Conservation (phyloP, 345 rosid genomes). For the Odontarrhena argentea region DNA sequence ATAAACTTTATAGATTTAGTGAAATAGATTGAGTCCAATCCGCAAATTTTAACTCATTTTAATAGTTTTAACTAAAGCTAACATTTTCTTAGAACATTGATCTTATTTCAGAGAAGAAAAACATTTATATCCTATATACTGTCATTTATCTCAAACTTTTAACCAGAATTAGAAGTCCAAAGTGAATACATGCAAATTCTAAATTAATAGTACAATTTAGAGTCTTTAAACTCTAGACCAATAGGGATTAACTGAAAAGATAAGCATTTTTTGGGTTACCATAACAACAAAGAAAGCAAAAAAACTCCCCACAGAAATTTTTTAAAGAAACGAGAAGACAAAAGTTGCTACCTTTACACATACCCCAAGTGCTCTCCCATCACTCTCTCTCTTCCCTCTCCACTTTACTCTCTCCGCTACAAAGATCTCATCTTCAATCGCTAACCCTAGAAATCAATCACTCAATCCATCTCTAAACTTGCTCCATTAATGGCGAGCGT, state of each 20-base stretch:
- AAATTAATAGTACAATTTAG: no score
- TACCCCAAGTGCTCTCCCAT: slow-evolving; percentile 33
- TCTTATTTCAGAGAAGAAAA: no score
- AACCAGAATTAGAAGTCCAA: no score
- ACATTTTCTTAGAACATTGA: no score
- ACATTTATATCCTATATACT: no score
- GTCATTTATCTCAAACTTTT: no score
- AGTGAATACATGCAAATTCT: no score
- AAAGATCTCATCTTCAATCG: slow-evolving; percentile 30
- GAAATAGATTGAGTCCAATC: no score
- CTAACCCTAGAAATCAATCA: slow-evolving; percentile 50
- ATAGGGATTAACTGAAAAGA: background rate
- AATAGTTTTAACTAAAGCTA: no score
- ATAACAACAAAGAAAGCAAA: slow-evolving; percentile 11
- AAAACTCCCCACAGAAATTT: background rate
- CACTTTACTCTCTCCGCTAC: slow-evolving; percentile 36
- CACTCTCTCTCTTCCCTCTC: slow-evolving; percentile 16
- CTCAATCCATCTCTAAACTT: slow-evolving; percentile 39
- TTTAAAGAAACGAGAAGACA: slow-evolving; percentile 31
- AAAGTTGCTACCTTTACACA: slow-evolving; percentile 33
- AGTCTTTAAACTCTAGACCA: no score
- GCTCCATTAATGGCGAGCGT: slow-evolving; percentile 53
- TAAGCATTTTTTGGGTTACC: slow-evolving; percentile 29
- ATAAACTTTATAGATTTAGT: no score
- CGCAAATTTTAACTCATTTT: no score